A percentile compares a stretch with the other conserved stretches of the same genome.
Evolutionary conservation across 2,329 filamentous ascomycete species (phyloP).

Genomic region (Penicillium expansum): DNA sequence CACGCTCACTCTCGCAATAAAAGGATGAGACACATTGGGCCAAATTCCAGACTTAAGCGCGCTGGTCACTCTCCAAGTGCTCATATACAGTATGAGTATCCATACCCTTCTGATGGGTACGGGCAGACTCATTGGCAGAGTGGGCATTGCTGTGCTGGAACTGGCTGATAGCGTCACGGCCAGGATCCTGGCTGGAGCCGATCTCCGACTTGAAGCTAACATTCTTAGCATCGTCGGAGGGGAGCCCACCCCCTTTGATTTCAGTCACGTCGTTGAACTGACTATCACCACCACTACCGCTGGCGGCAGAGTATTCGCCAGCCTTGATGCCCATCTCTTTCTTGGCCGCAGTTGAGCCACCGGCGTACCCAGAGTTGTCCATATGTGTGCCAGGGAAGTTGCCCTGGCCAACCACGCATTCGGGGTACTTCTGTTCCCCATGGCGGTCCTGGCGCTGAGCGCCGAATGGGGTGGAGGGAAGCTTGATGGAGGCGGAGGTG

Average conservation of each 20-base stretch:
- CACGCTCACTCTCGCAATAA: too few species aligned
- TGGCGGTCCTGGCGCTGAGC: constrained; percentile 44
- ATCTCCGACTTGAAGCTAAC: constrained; percentile 54
- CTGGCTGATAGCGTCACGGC: constrained; percentile 45
- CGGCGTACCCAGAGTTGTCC: constrained; percentile 34
- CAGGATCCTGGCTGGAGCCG: constrained; percentile 56
- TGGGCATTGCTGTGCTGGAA: constrained; percentile 34
- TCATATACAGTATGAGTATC: constrained; percentile 25
- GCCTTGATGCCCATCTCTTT: constrained; percentile 27
- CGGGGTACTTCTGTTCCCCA: constrained; percentile 46
- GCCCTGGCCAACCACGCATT: constrained; percentile 39
- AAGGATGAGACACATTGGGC: too few species aligned
- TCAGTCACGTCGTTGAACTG: constrained; percentile 16
- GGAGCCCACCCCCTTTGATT: constrained; percentile 45
- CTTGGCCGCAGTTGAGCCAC: constrained; percentile 36
- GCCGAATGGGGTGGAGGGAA: constrained; percentile 50
- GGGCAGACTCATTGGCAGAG: constrained; percentile 28
- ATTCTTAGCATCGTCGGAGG: constrained; percentile 42
- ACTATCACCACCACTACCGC: constrained; percentile 29
- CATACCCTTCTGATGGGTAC: constrained; percentile 26
- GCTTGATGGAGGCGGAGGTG: constrained; percentile 51
- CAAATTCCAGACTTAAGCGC: constrained; percentile 26
- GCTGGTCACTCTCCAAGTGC: constrained; percentile 29
- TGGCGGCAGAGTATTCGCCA: constrained; percentile 25
- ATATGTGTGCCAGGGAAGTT: constrained; percentile 39